Percentiles rank a stretch among this genome's conserved stretches.
phyloP scores from a whole-genome alignment of 495 filamentous ascomycete species.

The Aspergillus ellipticus region DNA sequence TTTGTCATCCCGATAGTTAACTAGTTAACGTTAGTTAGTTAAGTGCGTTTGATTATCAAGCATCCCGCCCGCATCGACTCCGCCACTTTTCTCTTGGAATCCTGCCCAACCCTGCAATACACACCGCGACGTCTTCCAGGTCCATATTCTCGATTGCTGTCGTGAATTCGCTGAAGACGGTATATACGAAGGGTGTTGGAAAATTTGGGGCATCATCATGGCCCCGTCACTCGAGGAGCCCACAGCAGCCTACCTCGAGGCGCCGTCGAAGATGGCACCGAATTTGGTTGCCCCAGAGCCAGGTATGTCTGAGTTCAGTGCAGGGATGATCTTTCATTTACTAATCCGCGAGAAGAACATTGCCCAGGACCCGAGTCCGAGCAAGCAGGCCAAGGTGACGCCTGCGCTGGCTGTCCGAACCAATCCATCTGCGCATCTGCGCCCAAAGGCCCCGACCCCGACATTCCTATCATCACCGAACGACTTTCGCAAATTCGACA shows the following conservation, averaged over 20 bases:
- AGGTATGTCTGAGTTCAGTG: conserved; percentile 38
- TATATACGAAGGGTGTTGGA: background rate
- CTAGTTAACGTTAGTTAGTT: too few species aligned
- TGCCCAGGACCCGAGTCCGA: conserved; percentile 92
- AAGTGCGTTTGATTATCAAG: conserved; percentile 34
- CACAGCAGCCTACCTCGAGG: conserved; percentile 61
- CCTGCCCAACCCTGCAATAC: conserved; percentile 3
- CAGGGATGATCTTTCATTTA: background rate
- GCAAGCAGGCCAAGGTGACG: conserved; percentile 77
- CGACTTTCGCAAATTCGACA: conserved; percentile 78
- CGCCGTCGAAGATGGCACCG: conserved; percentile 66
- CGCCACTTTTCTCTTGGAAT: conserved; percentile 19
- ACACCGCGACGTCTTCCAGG: background rate
- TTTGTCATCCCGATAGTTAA: conserved; percentile 39
- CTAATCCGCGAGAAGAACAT: conserved; percentile 55
- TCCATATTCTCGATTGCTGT: background rate
- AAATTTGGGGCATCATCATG: conserved; percentile 44
- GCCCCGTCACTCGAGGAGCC: conserved; percentile 69
- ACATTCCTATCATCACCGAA: conserved; percentile 79
- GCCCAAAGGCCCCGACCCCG: conserved; percentile 94
- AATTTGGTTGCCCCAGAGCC: conserved; percentile 90
- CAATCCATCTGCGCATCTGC: conserved; percentile 90
- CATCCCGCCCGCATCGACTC: conserved; percentile 24
- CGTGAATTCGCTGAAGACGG: background rate
- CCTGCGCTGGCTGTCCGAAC: conserved; percentile 92